These are phyloP conservation scores for Lyophyllum atratum DNA, from an alignment of 768 basidiomycete genomes.

Conservation along the genomic window DNA sequence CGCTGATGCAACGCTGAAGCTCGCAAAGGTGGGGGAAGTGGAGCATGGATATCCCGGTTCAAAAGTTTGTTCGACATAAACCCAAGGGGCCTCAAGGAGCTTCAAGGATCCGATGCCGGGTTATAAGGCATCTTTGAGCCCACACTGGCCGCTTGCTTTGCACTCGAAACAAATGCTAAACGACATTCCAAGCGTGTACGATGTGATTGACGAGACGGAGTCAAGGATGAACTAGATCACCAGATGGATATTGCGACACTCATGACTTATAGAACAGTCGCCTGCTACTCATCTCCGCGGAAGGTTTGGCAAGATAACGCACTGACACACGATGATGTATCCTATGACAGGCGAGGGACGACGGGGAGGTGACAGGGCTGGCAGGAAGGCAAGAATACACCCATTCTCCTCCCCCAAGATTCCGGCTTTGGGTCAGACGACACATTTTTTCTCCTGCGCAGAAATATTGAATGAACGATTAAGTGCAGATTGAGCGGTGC, in stretches of 20 bases:
- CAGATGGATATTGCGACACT: not conserved
- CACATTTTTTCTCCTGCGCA: not conserved
- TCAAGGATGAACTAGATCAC: not conserved
- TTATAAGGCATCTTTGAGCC: not conserved
- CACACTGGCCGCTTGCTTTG: not conserved
- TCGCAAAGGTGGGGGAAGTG: not conserved
- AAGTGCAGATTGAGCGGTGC: not conserved
- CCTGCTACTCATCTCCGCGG: too few species aligned
- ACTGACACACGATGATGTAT: not conserved
- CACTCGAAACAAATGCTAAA: not conserved
- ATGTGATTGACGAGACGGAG: not conserved
- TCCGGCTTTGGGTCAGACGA: not conserved
- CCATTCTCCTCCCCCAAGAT: not conserved
- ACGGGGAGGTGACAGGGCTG: not conserved
- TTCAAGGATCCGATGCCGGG: not conserved
- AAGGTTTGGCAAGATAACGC: not conserved
- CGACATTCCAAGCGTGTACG: not conserved
- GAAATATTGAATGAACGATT: not conserved
- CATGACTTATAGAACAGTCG: not conserved
- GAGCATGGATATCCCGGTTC: not conserved
- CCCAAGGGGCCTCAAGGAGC: not conserved
- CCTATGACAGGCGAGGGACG: not conserved
- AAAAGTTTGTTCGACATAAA: not conserved
- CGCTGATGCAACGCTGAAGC: not conserved
- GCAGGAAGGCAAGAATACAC: not conserved